Evolutionary conservation across 495 filamentous ascomycete genomes (phyloP).

Genomic region (Aspergillus taichungensis): DNA sequence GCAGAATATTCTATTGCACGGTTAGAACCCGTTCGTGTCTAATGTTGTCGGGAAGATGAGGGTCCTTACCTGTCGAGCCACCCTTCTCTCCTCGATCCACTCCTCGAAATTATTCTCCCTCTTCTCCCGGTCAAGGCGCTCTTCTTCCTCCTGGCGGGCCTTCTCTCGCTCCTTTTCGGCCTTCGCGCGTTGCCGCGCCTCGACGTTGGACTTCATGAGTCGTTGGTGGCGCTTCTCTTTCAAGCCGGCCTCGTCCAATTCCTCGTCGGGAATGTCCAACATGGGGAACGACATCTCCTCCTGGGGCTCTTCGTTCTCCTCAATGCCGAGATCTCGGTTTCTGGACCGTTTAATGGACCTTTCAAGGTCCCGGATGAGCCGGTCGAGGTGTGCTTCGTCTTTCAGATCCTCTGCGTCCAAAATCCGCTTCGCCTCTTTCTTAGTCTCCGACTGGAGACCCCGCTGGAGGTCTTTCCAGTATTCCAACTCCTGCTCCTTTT

Average conservation of each 20-base stretch:
- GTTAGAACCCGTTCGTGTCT: slow-evolving; percentile 1
- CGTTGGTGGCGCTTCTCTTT: slow-evolving; percentile 89
- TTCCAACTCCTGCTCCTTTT: slow-evolving; percentile 90
- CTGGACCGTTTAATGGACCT: slow-evolving; percentile 76
- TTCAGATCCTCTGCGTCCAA: slow-evolving; percentile 87
- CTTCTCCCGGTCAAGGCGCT: slow-evolving; percentile 71
- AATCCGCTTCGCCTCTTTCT: slow-evolving; percentile 80
- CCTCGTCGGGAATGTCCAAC: slow-evolving; percentile 81
- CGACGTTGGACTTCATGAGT: slow-evolving; percentile 86
- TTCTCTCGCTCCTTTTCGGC: slow-evolving; percentile 91
- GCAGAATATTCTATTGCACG: slow-evolving; percentile 45
- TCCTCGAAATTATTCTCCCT: slow-evolving; percentile 73
- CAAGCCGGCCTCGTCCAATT: slow-evolving; percentile 80
- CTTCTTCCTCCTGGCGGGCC: slow-evolving; percentile 70
- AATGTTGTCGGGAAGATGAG: not conserved
- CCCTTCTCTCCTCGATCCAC: slow-evolving; percentile 77
- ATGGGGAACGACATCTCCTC: slow-evolving; percentile 78
- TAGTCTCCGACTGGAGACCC: slow-evolving; percentile 57
- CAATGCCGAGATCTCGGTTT: slow-evolving; percentile 84
- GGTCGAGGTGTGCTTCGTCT: slow-evolving; percentile 75
- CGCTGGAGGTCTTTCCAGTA: slow-evolving; percentile 79
- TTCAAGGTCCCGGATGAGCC: slow-evolving; percentile 77
- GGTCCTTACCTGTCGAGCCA: slow-evolving; percentile 52
- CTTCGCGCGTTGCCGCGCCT: slow-evolving; percentile 83
- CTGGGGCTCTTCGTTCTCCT: slow-evolving; percentile 63